Base-by-base conservation (phyloP, 2,329 filamentous ascomycete genomes). In the Calonectria henricotiae region DNA sequence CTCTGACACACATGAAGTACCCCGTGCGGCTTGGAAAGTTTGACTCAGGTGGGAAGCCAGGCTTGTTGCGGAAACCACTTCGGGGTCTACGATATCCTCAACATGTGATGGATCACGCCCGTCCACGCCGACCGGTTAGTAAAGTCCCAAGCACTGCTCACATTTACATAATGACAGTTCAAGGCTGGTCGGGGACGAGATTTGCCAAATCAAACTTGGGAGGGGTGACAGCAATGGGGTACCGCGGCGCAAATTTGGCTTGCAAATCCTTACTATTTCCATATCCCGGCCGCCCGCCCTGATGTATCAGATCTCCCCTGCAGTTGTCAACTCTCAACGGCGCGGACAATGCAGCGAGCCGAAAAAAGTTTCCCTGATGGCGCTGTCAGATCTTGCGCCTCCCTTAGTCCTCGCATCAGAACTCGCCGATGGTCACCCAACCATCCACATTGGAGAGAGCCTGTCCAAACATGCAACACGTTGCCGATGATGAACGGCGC, bases 241-340 rank as follows among this genome's bases (percentile, higher is more conserved):
- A 44, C 25, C 70, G 65, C 68, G 69, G 68, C 68, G 67, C 73
- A 68, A 61, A 61, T 65, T 65, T 63, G 67, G 67, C 68, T 66
- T 75, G 73, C 69, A 71, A 68, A 74, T 76, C 73, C 69, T 71
- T 73, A 64, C 71, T 70, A 68, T 74, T 71, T 65, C 58, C 61
- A 69, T 55, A 64, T 64, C 54, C 62, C 60, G 64, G 60, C 65
- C 65, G 66, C 35, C 51, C 60, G 41, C 62, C 67, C 69, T 44
- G 62, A 68, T 70, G 65, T 69, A 70, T 69, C 71, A 68, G 69
- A 72, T 74, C 70, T 70, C 69, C 65, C 73, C 73, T 76, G 75
- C 75, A 76, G 74, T 68, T 68, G 63, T 74, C 72, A 75, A 76
- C 73, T 71, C 58, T 71, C 70, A 77, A 76, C 73, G 74, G 75